phyloP scores from a whole-genome alignment of 805 yeast genomes.

The Candida taoyuanica region DNA sequence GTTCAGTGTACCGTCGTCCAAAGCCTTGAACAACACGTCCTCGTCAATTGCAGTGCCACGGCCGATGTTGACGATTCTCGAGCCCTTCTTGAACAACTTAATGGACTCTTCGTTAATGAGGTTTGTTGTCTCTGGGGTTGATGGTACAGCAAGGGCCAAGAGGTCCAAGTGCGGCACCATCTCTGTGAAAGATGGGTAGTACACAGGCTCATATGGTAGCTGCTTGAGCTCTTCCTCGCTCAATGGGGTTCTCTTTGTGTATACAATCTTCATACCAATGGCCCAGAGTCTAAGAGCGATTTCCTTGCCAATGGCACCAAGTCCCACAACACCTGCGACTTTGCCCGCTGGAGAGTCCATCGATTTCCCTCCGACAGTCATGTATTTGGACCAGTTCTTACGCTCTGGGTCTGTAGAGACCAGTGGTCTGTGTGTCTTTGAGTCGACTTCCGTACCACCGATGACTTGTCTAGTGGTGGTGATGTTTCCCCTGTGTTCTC shows the following conservation, averaged over 20 bases:
- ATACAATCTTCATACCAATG: conserved; percentile 62
- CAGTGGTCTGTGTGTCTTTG: conserved; percentile 6
- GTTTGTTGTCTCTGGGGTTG: conserved; percentile 50
- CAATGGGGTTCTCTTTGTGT: conserved; percentile 49
- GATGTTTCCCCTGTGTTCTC: conserved; percentile 37
- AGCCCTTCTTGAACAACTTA: conserved; percentile 43
- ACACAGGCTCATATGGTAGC: conserved; percentile 43
- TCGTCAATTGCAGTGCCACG: conserved; percentile 67
- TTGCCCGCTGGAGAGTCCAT: conserved; percentile 51
- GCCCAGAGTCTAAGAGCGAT: conserved; percentile 50
- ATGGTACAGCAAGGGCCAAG: conserved; percentile 62
- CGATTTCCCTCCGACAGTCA: conserved; percentile 40
- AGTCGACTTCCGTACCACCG: conserved; percentile 26
- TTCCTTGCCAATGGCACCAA: conserved; percentile 66
- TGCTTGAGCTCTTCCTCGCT: conserved; percentile 30
- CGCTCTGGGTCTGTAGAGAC: conserved; percentile 28
- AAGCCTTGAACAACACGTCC: conserved; percentile 52
- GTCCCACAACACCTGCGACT: conserved; percentile 60
- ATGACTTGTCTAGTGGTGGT: conserved; percentile 40
- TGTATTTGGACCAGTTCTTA: conserved; percentile 36
- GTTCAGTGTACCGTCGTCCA: conserved; percentile 54
- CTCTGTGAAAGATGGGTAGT: conserved; percentile 40
- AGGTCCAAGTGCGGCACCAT: conserved; percentile 44
- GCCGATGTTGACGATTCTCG: conserved; percentile 67
- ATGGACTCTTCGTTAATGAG: conserved; percentile 47